These are phyloP conservation scores for Venturiaceae sp. DNA, from an alignment of 2,329 filamentous ascomycete genomes.

Conservation along the genomic window DNA sequence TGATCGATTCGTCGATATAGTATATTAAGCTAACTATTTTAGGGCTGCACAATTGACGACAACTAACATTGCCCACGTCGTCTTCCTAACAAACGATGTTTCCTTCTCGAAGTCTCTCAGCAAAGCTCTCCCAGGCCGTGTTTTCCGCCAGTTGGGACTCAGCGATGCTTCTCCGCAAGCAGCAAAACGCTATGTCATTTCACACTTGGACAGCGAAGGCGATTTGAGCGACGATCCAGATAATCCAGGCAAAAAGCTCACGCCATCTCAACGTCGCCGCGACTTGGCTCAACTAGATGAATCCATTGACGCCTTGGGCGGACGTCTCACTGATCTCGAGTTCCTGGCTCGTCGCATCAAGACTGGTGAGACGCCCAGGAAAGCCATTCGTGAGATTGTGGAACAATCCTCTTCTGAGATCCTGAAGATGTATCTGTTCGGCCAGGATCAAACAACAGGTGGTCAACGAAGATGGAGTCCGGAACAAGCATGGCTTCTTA, in stretches of 20 bases:
- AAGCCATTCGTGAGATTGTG: slow-evolving; percentile 81
- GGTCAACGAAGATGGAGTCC: slow-evolving; percentile 60
- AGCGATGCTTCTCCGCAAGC: slow-evolving; percentile 77
- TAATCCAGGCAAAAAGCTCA: slow-evolving; percentile 27
- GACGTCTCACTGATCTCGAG: slow-evolving; percentile 90
- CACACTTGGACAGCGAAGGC: slow-evolving; percentile 53
- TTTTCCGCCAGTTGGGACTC: slow-evolving; percentile 77
- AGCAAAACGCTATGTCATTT: slow-evolving; percentile 83
- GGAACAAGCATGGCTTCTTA: slow-evolving; percentile 83
- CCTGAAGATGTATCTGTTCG: slow-evolving; percentile 79
- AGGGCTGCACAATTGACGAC: slow-evolving; percentile 74
- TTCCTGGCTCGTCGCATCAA: slow-evolving; percentile 86
- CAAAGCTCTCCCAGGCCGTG: slow-evolving; percentile 79
- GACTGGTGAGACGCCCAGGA: slow-evolving; percentile 70
- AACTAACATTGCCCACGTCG: slow-evolving; percentile 82
- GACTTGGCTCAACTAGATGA: slow-evolving; percentile 66
- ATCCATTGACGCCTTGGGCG: slow-evolving; percentile 74
- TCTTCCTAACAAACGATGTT: slow-evolving; percentile 85
- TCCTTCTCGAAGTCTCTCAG: slow-evolving; percentile 81
- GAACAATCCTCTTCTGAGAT: slow-evolving; percentile 84
- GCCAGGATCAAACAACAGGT: slow-evolving; percentile 39
- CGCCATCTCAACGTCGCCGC: slow-evolving; percentile 35
- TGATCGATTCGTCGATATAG: background rate
- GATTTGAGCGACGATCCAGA: slow-evolving; percentile 29
- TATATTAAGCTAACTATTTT: background rate